Evolutionary conservation across 2,329 filamentous ascomycete species (phyloP).

Genomic region (Didymellaceae sp.): DNA sequence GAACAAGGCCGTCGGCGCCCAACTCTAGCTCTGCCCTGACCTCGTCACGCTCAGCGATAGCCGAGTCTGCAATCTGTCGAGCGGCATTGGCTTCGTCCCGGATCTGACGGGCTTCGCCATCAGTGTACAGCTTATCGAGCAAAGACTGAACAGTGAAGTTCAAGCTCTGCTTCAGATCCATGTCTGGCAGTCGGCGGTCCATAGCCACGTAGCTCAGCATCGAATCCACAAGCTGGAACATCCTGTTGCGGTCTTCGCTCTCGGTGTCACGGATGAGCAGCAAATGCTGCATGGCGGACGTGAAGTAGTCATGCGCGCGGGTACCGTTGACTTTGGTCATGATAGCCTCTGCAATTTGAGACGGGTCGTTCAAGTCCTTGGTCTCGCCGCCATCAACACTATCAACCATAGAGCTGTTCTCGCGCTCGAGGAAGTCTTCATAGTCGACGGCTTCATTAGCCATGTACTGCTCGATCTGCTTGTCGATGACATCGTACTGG

Average conservation of each 20-base stretch:
- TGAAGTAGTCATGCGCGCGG: constrained; percentile 91
- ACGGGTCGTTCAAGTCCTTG: constrained; percentile 90
- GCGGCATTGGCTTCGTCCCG: constrained; percentile 91
- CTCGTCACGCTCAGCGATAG: constrained; percentile 95
- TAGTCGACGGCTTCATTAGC: constrained; percentile 98
- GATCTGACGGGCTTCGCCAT: constrained; percentile 90
- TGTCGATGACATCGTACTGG: constrained; percentile 97
- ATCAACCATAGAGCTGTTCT: constrained; percentile 89
- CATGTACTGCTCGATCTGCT: constrained; percentile 93
- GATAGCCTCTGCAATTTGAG: constrained; percentile 94
- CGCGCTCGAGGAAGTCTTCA: constrained; percentile 91
- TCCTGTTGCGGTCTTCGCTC: constrained; percentile 86
- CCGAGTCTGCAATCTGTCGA: constrained; percentile 91
- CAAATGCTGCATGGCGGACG: constrained; percentile 93
- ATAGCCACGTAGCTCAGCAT: constrained; percentile 99
- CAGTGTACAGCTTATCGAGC: constrained; percentile 93
- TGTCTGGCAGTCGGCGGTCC: constrained; percentile 92
- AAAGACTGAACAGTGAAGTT: constrained; percentile 97
- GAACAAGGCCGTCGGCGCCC: constrained; percentile 90
- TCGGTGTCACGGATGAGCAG: constrained; percentile 91
- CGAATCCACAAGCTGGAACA: constrained; percentile 98
- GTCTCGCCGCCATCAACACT: constrained; percentile 81
- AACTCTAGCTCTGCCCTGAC: constrained; percentile 87
- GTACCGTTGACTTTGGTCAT: constrained; percentile 82
- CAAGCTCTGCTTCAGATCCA: constrained; percentile 96